Conservation (phyloP, 1,284 basidiomycete species). For the Irpex lacteus region DNA sequence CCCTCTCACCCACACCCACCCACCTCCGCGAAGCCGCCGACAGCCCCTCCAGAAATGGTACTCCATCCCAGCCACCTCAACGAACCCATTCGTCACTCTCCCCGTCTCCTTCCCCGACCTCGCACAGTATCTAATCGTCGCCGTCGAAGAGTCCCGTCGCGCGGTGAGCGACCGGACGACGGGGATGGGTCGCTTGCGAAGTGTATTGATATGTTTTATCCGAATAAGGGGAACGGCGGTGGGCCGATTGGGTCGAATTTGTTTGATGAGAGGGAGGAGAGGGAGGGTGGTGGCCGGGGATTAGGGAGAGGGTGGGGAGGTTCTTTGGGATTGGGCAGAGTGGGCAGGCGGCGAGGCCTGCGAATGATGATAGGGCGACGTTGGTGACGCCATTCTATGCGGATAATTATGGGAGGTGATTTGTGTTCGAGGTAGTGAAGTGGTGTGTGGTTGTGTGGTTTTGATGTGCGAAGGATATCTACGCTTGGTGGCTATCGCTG, state of each 20-base stretch:
- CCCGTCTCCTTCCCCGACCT: conserved; percentile 73
- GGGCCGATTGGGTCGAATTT: conserved; percentile 15
- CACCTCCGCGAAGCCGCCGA: conserved; percentile 63
- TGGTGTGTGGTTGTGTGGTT: no score
- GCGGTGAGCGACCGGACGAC: conserved; percentile 43
- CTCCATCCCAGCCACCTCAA: conserved; percentile 58
- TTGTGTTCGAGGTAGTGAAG: neutral
- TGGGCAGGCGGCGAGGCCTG: conserved; percentile 33
- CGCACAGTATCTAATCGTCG: conserved; percentile 70
- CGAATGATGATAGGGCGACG: conserved; percentile 74
- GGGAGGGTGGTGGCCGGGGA: conserved; percentile 30
- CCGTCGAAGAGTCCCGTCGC: conserved; percentile 62
- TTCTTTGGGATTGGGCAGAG: conserved; percentile 55
- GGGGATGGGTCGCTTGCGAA: conserved; percentile 67
- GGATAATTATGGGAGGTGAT: conserved; percentile 30
- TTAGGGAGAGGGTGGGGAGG: conserved; percentile 50
- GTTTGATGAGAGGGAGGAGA: conserved; percentile 28
- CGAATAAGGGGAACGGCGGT: conserved; percentile 33
- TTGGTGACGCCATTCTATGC: conserved; percentile 71
- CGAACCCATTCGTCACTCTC: conserved; percentile 61
- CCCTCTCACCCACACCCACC: conserved; percentile 52
- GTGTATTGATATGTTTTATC: conserved; percentile 61
- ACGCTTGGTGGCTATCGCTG: no score
- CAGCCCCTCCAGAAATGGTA: conserved; percentile 64
- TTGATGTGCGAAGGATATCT: no score